Percentiles rank a stretch among this genome's conserved stretches.
These are phyloP conservation scores for Dactylellina cionopaga DNA, from an alignment of 2,329 filamentous ascomycete species.

Conservation along the genomic window DNA sequence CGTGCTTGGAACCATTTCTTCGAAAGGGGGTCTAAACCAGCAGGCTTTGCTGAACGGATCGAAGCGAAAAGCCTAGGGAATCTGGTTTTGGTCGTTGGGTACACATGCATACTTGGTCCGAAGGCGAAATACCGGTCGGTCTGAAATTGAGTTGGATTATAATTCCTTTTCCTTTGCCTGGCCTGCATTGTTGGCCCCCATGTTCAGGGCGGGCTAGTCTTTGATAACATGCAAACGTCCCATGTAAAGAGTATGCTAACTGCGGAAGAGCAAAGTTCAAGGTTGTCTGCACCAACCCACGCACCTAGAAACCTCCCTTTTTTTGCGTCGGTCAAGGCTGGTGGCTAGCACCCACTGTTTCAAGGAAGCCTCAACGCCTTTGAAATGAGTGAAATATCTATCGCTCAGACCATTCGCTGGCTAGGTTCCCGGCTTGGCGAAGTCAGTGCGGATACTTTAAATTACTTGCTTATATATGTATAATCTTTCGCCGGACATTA, in stretches of 20 bases:
- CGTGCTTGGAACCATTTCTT: too few species aligned
- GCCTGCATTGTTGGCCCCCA: slow-evolving; percentile 13
- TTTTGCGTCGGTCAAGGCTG: not conserved
- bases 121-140: slow-evolving; percentile 11
- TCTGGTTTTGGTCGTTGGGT: slow-evolving; percentile 13
- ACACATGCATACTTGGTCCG: not conserved
- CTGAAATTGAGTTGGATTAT: slow-evolving; percentile 23
- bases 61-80: slow-evolving; percentile 30
- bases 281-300: too few species aligned
- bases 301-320: too few species aligned
- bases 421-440: slow-evolving; percentile 12
- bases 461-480: too few species aligned
- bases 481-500: not conserved
- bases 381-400: slow-evolving; percentile 13
- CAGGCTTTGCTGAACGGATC: slow-evolving; percentile 13
- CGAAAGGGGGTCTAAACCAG: slow-evolving; percentile 24
- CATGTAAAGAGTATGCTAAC: too few species aligned
- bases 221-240: slow-evolving; percentile 24
- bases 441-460: slow-evolving; percentile 8
- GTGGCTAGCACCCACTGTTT: slow-evolving; percentile 44
- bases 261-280: too few species aligned
- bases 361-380: slow-evolving; percentile 32
- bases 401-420: slow-evolving; percentile 3
- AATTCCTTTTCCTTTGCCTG: slow-evolving; percentile 31
- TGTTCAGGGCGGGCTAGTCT: slow-evolving; percentile 20